Base-by-base conservation (phyloP, 179 eudicot genomes). In the Amaranthus tricolor region DNA sequence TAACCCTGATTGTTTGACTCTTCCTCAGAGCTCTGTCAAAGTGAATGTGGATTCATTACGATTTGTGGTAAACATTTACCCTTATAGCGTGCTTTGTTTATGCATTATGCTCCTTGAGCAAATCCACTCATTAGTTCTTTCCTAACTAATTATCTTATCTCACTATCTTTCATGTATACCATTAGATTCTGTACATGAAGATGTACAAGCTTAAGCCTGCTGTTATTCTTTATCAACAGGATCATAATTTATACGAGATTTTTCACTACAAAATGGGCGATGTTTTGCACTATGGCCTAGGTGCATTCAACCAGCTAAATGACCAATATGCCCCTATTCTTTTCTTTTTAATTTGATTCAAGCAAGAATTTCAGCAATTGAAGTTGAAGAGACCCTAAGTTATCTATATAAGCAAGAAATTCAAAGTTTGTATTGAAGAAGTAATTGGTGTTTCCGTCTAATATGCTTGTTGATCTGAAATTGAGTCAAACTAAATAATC, bases 61-160 rank as follows among this genome's bases (percentile, higher is more conserved):
- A 24, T 96, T 96, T 71, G 92, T 90, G 88, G 99, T 96, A 82
- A 74, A 86, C 57, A 43, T 56, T 76, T 73, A 49, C 56, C 65
- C 76, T 17, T 50, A 65, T 31, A 11, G 12, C 48, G 0, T 55
- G 49, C 44, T 53, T 53, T 31, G 16, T 17, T 68, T n/a, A n/a
- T 61, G 14, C 66, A 53, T 62, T n/a, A 51, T 73, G 73, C 63
- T 19, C 64, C 14, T 54, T 65, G 49, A 5, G 43, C 60, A 72
- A 17, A 11, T 57, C 15, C 31, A 48, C 16, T 47, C 31, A 56
- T 17, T 1, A 20, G 15, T 21, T 15, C 51, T 16, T 21, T 15
- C 60, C 14, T 14, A 13, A 54, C 6, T 54, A 6, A 54, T 54
- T 0, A 19, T 13, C n/a, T 51, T 19, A 7, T 52, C 47, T 4